Conservation (phyloP, 2,329 filamentous ascomycete species). For the Cladosporium austrohemisphaericum region DNA sequence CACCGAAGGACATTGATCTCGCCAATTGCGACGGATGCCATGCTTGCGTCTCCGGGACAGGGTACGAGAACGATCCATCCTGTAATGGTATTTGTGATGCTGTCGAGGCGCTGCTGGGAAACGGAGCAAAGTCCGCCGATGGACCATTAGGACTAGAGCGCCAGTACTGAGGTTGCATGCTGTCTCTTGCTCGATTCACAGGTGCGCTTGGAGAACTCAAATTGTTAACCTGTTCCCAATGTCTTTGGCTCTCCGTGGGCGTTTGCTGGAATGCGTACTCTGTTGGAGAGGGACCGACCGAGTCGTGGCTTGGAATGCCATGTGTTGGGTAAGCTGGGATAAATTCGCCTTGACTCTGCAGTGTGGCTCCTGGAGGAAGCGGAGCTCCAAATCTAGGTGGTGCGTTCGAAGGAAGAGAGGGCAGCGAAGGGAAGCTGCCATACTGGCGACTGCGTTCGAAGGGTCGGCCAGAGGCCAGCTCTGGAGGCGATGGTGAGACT, state of each 20-base stretch:
- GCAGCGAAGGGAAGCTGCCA: conserved; percentile 20
- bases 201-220: background rate
- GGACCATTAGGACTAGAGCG: conserved; percentile 6
- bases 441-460: conserved; percentile 17
- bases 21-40: conserved; percentile 2
- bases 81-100: background rate
- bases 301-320: background rate
- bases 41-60: background rate
- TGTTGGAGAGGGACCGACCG: background rate
- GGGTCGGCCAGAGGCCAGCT: conserved; percentile 20
- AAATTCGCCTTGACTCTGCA: conserved; percentile 1
- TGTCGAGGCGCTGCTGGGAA: background rate
- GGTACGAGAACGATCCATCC: background rate
- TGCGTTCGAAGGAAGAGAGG: conserved; percentile 9
- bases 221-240: conserved; percentile 5
- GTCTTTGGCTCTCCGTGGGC: conserved; percentile 1
- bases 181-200: conserved; percentile 8
- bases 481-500: conserved; percentile 24
- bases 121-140: conserved; percentile 13
- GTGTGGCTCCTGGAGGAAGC: background rate
- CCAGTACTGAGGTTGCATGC: conserved; percentile 13
- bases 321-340: background rate
- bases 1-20: background rate
- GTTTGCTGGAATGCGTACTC: conserved; percentile 9
- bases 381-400: conserved; percentile 1